Base-by-base conservation (phyloP, 2,329 filamentous ascomycete genomes). In the Pyrenochaeta sp. region DNA sequence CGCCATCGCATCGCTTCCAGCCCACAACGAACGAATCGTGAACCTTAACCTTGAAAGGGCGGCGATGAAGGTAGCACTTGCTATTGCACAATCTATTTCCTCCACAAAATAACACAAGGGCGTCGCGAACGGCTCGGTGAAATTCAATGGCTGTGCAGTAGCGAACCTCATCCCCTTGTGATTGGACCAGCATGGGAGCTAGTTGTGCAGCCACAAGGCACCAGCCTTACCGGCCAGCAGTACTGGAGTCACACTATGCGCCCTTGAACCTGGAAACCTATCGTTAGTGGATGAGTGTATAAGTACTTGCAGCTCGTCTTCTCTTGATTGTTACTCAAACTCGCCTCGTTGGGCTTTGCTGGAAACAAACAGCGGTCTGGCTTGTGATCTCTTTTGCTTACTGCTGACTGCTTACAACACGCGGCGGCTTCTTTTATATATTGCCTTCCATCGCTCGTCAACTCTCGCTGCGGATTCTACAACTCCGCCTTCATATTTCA, bases 161-260 rank as follows among this genome's bases (percentile, higher is more conserved):
- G 40, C 40, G 37, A 40, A 18, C 18, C 18, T 27, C 21, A 27
- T 10, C 18, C 18, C 2, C 6, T 5, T 6, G 18, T 20, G 39
- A 41, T 41, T 41, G 39, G 39, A 29, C n/a, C 2, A 14, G n/a
- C 12, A 12, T 17, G 9, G 7, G 4, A 9, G 37, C 37, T 21
- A 40, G 37, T 12, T 20, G 20, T 5, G 18, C 15, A 42, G 4
- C 6, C 40, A 42, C 9, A 4, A 42, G 40, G 40, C 40, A 42
- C 23, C 40, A 42, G 40, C 40, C 40, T 42, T 23, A 42, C 40
- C 40, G 40, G 40, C 40, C 7, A 17, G n/a, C 40, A 30, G 40
- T 23, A 30, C 4, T 5, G 10, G 21, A 42, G 23, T 42, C 40
- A 42, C 23, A 29, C n/a, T 11, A 6, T 4, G 12, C 40, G 40